phyloP scores from a whole-genome alignment of 805 yeast genomes.

The Kodamaea sagamina region DNA sequence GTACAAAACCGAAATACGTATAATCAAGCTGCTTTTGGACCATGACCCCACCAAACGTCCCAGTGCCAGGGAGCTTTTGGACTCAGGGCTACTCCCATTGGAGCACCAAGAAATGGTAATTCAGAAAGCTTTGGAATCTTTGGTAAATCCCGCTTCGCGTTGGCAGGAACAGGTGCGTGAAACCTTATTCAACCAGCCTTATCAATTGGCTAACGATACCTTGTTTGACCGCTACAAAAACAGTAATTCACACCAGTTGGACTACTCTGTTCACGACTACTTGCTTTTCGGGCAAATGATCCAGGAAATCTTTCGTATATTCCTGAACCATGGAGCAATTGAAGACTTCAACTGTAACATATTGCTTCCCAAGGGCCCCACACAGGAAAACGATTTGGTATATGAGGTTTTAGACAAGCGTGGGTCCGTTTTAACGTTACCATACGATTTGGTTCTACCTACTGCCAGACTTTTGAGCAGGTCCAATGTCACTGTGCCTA shows the following conservation, averaged over 20 bases:
- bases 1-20: slow-evolving; percentile 59
- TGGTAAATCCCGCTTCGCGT: slow-evolving; percentile 88
- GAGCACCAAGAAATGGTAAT: slow-evolving; percentile 89
- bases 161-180: slow-evolving; percentile 93
- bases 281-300: slow-evolving; percentile 62
- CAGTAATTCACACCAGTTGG: slow-evolving; percentile 27
- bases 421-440: slow-evolving; percentile 86
- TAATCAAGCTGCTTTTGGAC: slow-evolving; percentile 66
- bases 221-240: slow-evolving; percentile 62
- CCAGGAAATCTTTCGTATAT: slow-evolving; percentile 60
- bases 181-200: slow-evolving; percentile 81
- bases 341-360: slow-evolving; percentile 65
- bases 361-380: slow-evolving; percentile 79
- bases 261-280: slow-evolving; percentile 42
- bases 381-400: slow-evolving; percentile 61
- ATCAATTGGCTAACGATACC: slow-evolving; percentile 80
- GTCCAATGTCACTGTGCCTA: slow-evolving; percentile 49
- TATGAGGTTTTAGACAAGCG: slow-evolving; percentile 82
- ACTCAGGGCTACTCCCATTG: slow-evolving; percentile 83
- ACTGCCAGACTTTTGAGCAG: slow-evolving; percentile 82
- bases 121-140: slow-evolving; percentile 79
- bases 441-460: slow-evolving; percentile 88
- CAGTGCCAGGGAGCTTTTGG: slow-evolving; percentile 70
- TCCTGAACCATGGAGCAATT: slow-evolving; percentile 83
- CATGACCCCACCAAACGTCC: slow-evolving; percentile 83